Evolutionary conservation across 768 basidiomycete genomes (phyloP).

Genomic region (Russula earlei): DNA sequence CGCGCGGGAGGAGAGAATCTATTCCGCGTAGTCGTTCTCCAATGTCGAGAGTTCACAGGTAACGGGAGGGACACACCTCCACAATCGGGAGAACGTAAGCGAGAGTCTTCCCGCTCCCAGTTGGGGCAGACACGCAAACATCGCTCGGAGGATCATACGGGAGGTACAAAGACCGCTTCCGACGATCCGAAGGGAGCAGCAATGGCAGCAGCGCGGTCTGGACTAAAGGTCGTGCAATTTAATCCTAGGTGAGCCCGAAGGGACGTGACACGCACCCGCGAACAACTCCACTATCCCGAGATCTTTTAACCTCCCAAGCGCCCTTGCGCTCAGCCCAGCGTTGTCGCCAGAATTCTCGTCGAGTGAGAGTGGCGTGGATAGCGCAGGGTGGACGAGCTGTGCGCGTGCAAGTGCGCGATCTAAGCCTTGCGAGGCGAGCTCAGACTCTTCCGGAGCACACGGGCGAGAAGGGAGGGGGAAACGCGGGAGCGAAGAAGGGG

Average conservation of each 20-base stretch:
- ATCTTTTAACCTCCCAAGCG: constrained; percentile 52
- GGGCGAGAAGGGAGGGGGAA: constrained; percentile 65
- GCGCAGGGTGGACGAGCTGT: constrained; percentile 52
- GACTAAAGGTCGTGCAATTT: constrained; percentile 39
- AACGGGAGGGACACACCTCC: constrained; percentile 43
- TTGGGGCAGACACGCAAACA: constrained; percentile 91
- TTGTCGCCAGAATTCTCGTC: constrained; percentile 34
- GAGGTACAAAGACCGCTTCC: constrained; percentile 44
- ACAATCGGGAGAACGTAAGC: constrained; percentile 93
- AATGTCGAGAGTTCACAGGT: too few species aligned
- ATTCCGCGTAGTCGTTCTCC: background rate
- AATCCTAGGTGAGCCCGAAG: background rate
- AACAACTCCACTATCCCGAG: constrained; percentile 82
- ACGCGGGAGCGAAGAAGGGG: constrained; percentile 40
- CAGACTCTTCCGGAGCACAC: constrained; percentile 55
- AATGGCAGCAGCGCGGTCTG: constrained; percentile 85
- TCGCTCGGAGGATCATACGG: constrained; percentile 65
- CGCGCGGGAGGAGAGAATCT: constrained; percentile 65
- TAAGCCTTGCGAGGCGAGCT: constrained; percentile 70
- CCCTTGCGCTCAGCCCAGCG: constrained; percentile 49
- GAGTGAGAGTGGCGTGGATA: constrained; percentile 35
- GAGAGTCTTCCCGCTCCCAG: constrained; percentile 95
- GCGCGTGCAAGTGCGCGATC: constrained; percentile 66
- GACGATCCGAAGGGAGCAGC: constrained; percentile 42
- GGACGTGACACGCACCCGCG: constrained; percentile 49